A percentile compares a stretch with the other conserved stretches of the same genome.
Conservation (phyloP, 2,329 filamentous ascomycete species). For the Dactylellina sp. region DNA sequence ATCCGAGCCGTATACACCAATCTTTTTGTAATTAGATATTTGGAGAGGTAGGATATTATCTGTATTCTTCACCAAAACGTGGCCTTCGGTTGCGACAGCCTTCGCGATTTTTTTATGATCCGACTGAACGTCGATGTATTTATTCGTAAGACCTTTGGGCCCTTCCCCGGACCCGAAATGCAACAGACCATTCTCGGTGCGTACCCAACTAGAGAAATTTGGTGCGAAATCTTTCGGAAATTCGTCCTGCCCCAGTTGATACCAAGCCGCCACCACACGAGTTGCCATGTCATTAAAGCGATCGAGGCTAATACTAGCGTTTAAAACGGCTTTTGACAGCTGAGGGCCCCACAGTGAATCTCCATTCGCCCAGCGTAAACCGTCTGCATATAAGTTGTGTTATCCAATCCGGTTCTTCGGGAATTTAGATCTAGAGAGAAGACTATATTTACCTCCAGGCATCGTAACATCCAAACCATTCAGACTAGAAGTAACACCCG, state of each 20-base stretch:
- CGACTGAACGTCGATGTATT: conserved; percentile 75
- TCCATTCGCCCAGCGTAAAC: conserved; percentile 76
- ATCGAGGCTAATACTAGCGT: conserved; percentile 82
- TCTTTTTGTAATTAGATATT: conserved; percentile 51
- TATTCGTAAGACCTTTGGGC: conserved; percentile 60
- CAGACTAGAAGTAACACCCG: conserved; percentile 70
- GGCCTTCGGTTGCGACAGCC: conserved; percentile 81
- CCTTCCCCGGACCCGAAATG: conserved; percentile 62
- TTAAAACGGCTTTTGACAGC: conserved; percentile 80
- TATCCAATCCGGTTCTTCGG: background rate
- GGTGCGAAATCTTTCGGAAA: conserved; percentile 65
- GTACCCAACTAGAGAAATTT: conserved; percentile 42
- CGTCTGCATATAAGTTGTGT: conserved; percentile 67
- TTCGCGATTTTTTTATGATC: conserved; percentile 78
- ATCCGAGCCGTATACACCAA: conserved; percentile 78
- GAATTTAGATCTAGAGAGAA: too few species aligned
- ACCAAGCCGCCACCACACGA: conserved; percentile 88
- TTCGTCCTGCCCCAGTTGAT: conserved; percentile 82
- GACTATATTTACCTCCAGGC: conserved; percentile 67
- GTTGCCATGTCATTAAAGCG: conserved; percentile 90
- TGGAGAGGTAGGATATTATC: conserved; percentile 67
- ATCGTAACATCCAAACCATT: conserved; percentile 86
- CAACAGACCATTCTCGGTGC: conserved; percentile 70
- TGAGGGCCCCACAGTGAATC: conserved; percentile 80
- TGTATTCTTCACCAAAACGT: conserved; percentile 83